Percentiles rank a stretch among this genome's conserved stretches.
phyloP scores from a whole-genome alignment of 257 asterid species.

The Forsythia suspensa region DNA sequence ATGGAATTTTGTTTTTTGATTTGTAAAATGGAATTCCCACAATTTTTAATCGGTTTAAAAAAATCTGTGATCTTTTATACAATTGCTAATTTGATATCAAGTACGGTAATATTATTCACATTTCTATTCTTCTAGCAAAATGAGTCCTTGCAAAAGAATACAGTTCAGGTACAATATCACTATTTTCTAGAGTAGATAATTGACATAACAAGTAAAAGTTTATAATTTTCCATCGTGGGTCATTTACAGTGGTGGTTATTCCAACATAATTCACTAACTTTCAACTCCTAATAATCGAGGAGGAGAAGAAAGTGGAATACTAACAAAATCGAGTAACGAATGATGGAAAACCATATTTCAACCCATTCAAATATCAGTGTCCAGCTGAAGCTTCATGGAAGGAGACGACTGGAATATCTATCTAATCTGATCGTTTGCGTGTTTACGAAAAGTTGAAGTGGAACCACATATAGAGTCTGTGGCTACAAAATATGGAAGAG shows the following conservation, averaged over 20 bases:
- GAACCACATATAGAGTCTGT: no score
- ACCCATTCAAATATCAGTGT: not conserved
- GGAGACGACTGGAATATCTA: not conserved
- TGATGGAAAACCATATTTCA: not conserved
- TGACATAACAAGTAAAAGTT: not conserved
- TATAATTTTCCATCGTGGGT: not conserved
- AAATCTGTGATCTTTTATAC: not conserved
- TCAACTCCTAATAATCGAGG: no score
- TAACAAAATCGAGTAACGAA: not conserved
- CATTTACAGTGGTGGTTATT: not conserved
- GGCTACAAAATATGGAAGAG: not conserved
- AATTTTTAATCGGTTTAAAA: not conserved
- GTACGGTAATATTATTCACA: not conserved
- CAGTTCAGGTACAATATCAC: not conserved
- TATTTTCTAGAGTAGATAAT: not conserved
- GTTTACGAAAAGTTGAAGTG: not conserved
- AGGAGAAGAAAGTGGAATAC: not conserved
- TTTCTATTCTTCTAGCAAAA: not conserved
- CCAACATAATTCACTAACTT: not conserved
- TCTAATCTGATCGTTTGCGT: not conserved
- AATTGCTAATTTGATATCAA: not conserved
- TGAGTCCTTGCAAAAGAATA: not conserved
- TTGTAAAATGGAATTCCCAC: not conserved
- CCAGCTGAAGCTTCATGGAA: not conserved
- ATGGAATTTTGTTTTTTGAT: no score